Conservation (phyloP, 176 grass and related monocot genomes). For the Phragmites australis region DNA sequence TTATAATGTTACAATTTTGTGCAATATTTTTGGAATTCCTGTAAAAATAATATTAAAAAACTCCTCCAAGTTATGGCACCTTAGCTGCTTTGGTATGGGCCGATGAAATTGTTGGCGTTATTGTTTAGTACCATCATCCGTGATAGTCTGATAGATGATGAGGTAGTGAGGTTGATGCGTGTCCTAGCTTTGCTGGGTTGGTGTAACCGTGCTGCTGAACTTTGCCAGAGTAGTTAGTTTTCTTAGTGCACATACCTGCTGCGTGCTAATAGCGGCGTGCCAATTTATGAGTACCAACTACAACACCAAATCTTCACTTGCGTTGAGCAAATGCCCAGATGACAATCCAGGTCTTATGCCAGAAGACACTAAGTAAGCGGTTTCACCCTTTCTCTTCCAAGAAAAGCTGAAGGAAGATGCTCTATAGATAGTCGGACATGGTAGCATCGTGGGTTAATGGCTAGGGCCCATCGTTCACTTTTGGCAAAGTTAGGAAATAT, state of each 20-base stretch:
- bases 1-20: too few relatives aligned
- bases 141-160: too few relatives aligned
- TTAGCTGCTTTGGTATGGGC: too few relatives aligned
- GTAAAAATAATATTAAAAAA: too few relatives aligned
- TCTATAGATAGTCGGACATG: neutral
- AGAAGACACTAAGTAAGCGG: neutral
- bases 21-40: too few relatives aligned
- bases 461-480: neutral
- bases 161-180: neutral
- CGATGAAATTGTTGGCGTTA: too few relatives aligned
- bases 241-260: neutral
- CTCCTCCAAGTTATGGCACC: too few relatives aligned
- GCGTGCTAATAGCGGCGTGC: neutral
- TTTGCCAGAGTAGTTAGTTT: slow-evolving; percentile 1
- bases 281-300: neutral
- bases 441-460: neutral
- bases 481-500: too few relatives aligned
- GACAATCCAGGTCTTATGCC: neutral
- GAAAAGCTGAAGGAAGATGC: too few relatives aligned
- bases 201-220: neutral
- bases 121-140: neutral
- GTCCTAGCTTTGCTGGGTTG: neutral
- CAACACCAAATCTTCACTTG: neutral
- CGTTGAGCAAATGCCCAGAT: neutral
- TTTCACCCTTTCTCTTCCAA: neutral